phyloP scores from a whole-genome alignment of 2,329 filamentous ascomycete genomes.

The Nemania bipapillata region DNA sequence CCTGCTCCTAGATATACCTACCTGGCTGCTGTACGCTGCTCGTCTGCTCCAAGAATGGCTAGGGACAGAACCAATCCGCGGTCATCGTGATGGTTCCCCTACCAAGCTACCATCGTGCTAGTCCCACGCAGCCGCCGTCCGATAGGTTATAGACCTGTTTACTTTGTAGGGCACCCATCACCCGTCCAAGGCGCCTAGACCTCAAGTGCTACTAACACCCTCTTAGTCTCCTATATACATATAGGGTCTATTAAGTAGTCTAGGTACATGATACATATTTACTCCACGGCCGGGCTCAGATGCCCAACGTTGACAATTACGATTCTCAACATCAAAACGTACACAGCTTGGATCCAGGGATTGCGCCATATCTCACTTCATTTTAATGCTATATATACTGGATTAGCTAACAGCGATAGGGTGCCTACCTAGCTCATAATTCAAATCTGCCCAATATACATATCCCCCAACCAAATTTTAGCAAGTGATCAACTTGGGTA shows the following conservation, averaged over 20 bases:
- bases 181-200: conserved; percentile 25
- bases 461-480: neutral
- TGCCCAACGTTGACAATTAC: conserved; percentile 17
- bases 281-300: neutral
- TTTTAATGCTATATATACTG: neutral
- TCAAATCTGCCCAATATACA: conserved; percentile 19
- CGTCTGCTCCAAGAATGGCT: neutral
- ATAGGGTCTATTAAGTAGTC: no score
- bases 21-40: neutral
- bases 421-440: neutral
- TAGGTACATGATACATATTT: neutral
- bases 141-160: conserved; percentile 36
- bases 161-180: conserved; percentile 12
- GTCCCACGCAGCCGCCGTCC: conserved; percentile 35
- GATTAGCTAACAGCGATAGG: neutral
- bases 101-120: conserved; percentile 35
- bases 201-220: neutral
- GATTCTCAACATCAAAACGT: neutral
- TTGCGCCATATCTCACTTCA: neutral
- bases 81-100: neutral
- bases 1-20: neutral
- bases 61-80: conserved; percentile 29
- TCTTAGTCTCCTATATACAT: no score
- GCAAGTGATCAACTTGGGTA: conserved; percentile 16
- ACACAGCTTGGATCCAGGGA: neutral